Evolutionary conservation across 2,329 filamentous ascomycete genomes (phyloP).

Genomic region (Boeremia exigua): DNA sequence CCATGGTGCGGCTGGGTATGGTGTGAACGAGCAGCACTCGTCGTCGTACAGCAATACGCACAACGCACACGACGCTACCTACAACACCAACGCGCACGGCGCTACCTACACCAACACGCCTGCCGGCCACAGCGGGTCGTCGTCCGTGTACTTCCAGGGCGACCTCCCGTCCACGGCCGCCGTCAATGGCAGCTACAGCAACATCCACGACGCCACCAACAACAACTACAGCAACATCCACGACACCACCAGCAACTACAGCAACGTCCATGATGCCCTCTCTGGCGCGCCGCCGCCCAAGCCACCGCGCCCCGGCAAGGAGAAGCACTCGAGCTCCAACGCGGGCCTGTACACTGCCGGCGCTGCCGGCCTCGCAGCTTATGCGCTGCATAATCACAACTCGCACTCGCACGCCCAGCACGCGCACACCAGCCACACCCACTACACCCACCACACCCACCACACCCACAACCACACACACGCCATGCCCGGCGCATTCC

Average conservation of each 20-base stretch:
- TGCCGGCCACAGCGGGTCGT: slow-evolving; percentile 7
- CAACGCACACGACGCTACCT: slow-evolving; percentile 1
- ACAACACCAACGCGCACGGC: slow-evolving; percentile 5
- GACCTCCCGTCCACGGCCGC: slow-evolving; percentile 31
- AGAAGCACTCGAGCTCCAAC: slow-evolving; percentile 54
- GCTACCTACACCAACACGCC: neutral
- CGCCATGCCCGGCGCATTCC: slow-evolving; percentile 40
- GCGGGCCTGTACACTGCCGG: slow-evolving; percentile 55
- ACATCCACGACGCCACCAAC: slow-evolving; percentile 36
- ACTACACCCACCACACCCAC: slow-evolving; percentile 40
- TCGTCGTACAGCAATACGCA: slow-evolving; percentile 27
- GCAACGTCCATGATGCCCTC: no score
- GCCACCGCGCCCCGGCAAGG: slow-evolving; percentile 46
- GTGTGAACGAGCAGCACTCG: slow-evolving; percentile 26
- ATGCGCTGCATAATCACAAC: slow-evolving; percentile 52
- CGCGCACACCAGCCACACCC: no score
- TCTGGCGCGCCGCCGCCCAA: slow-evolving; percentile 36
- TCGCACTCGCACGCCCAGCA: slow-evolving; percentile 24
- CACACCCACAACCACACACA: slow-evolving; percentile 34
- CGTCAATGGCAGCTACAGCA: slow-evolving; percentile 43
- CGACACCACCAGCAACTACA: no score
- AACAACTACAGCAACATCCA: no score
- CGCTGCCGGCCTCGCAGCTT: slow-evolving; percentile 55
- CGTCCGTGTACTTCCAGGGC: slow-evolving; percentile 40
- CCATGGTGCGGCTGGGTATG: slow-evolving; percentile 34